Evolutionary conservation across 441 rosid genomes (phyloP), one percentile per base, ranked within the genome.

Genomic region (Metrosideros polymorpha): DNA sequence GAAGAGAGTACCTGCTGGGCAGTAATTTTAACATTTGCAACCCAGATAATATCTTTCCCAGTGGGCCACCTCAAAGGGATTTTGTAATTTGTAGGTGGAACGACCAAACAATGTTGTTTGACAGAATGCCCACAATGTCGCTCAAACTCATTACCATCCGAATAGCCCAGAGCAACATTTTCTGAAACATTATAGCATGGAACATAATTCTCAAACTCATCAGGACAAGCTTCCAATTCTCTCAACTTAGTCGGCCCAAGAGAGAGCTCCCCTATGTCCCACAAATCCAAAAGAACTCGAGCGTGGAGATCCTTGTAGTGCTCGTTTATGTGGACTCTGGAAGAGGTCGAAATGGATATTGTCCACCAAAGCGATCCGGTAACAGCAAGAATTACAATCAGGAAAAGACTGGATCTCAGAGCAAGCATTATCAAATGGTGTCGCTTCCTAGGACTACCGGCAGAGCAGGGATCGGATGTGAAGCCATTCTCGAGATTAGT

Each of bases 11-110:
- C 98, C 92, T 98, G 97, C 79, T 97, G 92, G 85, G 99, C 99
- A 79, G 96, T 94, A 87, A 98, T 96, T 88, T 94, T 94, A 83
- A 95, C 99, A 91, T 98, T 98, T n/a, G 93, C 87, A 90, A 90
- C 92, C 99, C 99, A 98, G 32, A 96, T 97, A 57, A 98, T 90
- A 91, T 98, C 99, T 90, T 92, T 95, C 86, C 99, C 99, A 35
- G 98, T 95, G 14, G 99, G 99, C 99, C 99, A 98, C 88, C 98
- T 92, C 88, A 97, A 98, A 90, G 99, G 99, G 86, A 96, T 90
- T 89, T 91, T 93, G 90, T 98, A 98, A 19, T 94, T 94, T 39
- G 87, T 88, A 0, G 99, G 99, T 55, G 99, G 96, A 86, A 93
- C 93, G 5, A 91, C 94, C 61, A 95, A 89, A 91, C 99, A 98